Conservation (phyloP, 306 rosid species). For the Inga laurina region DNA sequence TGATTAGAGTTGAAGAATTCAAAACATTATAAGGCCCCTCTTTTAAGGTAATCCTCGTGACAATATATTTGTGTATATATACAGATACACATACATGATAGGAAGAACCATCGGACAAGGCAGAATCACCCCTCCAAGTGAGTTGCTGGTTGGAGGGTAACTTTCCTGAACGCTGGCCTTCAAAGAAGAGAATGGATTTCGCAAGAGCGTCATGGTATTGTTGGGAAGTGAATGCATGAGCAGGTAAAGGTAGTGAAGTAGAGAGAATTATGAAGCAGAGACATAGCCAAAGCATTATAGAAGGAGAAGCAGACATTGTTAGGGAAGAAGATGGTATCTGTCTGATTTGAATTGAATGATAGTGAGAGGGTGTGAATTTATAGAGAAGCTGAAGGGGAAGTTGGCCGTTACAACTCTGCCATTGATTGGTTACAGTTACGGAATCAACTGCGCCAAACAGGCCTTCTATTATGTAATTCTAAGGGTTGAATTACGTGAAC, state of each 20-base stretch:
- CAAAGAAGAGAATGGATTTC: constrained; percentile 84
- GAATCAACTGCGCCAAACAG: constrained; percentile 59
- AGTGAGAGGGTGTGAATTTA: constrained; percentile 28
- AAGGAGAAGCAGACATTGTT: constrained; percentile 34
- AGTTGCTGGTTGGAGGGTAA: constrained; percentile 66
- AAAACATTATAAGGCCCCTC: no score
- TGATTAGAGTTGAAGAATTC: no score
- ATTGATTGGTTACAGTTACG: constrained; percentile 48
- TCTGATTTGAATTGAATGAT: background rate
- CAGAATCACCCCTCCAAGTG: constrained; percentile 79
- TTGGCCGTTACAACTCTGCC: constrained; percentile 32
- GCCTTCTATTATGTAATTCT: background rate
- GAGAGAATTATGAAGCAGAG: constrained; percentile 23
- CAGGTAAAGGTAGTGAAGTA: constrained; percentile 23
- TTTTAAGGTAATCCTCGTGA: no score
- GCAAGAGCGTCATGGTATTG: constrained; percentile 69
- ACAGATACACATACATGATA: constrained; percentile 41
- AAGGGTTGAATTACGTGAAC: background rate
- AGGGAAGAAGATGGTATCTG: background rate
- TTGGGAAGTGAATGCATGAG: constrained; percentile 58
- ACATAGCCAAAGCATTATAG: constrained; percentile 22
- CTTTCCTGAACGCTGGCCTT: constrained; percentile 80
- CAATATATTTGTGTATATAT: no score
- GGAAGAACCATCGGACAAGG: constrained; percentile 83
- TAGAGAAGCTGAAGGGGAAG: constrained; percentile 32